phyloP scores from a whole-genome alignment of 139 green algal genomes.

The Chlamydomonas schloesseri region DNA sequence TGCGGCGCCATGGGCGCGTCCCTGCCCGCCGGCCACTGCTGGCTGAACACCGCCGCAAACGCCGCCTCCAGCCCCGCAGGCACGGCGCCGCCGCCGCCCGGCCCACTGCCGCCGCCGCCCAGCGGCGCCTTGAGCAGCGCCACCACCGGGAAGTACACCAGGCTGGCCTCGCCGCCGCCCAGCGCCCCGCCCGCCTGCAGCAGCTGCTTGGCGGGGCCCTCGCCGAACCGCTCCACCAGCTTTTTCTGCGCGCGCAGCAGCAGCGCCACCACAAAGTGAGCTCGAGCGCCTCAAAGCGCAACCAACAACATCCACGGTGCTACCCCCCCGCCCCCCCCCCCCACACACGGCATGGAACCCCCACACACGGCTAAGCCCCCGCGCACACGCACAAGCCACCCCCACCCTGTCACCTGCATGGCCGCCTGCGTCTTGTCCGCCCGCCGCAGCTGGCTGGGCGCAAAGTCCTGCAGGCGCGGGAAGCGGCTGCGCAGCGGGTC shows the following conservation, averaged over 20 bases:
- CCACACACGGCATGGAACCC: no score
- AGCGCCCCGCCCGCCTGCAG: conserved; percentile 7
- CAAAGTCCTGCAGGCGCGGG: conserved; percentile 6
- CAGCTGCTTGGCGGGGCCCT: conserved; percentile 11
- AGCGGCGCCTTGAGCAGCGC: conserved; percentile 21
- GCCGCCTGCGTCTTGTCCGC: conserved; percentile 9
- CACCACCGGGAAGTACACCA: conserved; percentile 43
- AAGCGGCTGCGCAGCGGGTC: not conserved
- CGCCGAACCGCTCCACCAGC: conserved; percentile 37
- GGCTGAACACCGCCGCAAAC: conserved; percentile 11
- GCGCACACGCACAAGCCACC: no score
- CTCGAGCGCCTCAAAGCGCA: not conserved
- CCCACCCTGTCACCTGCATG: conserved; percentile 41
- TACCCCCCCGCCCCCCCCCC: not conserved
- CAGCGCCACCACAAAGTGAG: no score
- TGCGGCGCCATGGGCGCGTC: not conserved
- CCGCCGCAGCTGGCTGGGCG: conserved; percentile 5
- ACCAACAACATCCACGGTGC: not conserved
- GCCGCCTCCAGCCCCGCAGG: conserved; percentile 11
- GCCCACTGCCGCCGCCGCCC: not conserved
- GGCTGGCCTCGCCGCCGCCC: not conserved
- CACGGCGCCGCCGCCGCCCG: not conserved
- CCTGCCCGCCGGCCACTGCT: conserved; percentile 13
- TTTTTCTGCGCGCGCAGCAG: no score
- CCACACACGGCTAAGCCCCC: no score